Evolutionary conservation across 352 stramenopile species (phyloP), one percentile per base, ranked within the genome.

Genomic region (Peronospora farinosa): DNA sequence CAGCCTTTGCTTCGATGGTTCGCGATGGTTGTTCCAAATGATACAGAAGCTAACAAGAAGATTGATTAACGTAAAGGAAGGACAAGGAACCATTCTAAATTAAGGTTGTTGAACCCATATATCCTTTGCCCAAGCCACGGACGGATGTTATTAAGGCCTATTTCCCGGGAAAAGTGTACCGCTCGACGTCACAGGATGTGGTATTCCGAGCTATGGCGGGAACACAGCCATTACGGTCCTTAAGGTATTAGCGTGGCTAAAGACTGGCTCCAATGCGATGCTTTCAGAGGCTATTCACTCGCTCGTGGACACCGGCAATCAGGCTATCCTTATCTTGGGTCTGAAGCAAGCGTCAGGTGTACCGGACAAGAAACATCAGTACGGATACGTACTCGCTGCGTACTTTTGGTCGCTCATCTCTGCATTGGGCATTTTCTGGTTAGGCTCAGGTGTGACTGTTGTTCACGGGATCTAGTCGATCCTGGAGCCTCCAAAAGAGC

Each of bases 321-420:
- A 99, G 61, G 83, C 79, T 6, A 74, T 99, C 11, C 70, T 96
- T 11, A 82, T 93, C 28, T 59, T 92, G 16, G 84, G 84, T 0
- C 64, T 95, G n/a, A 82, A 75, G 9, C 84, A 95, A 53, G 83
- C 84, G 2, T 74, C 78, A 2, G 83, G 84, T 35, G 78, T 84
- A 23, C 93, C 95, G 0, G 96, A 98, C 62, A 92, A 92, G 54
- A 80, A 84, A 31, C 95, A 98, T 68, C 96, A 97, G 51, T 98
- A 98, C 65, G 96, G 95, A 38, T 99, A 98, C 67, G 96, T 95
- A 27, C 97, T 96, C 51, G 89, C 84, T 7, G 88, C 97, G 40
- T 99, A 98, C 79, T 98, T 99, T 69, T 99, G 96, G 96, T 97
- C 92, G 54, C 78, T 99, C 17, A 96, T 99, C 16, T 97, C 86